These are phyloP conservation scores for Spinellus fusiger DNA, from an alignment of 192 early-diverging fungal genomes.

Conservation along the genomic window DNA sequence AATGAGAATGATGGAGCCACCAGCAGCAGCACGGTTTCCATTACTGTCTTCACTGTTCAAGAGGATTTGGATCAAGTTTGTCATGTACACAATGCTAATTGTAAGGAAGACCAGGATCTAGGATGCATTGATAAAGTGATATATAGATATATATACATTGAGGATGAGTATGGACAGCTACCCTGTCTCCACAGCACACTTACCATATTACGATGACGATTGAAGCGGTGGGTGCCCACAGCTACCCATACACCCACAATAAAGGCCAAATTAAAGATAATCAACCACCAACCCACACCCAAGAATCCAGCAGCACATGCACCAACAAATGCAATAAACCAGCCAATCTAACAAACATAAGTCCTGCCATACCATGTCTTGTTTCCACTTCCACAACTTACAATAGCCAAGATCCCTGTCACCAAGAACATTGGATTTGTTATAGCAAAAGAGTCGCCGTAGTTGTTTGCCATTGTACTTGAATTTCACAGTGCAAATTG, in stretches of 20 bases:
- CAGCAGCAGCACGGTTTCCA: slow-evolving; percentile 17
- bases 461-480: neutral
- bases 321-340: slow-evolving; percentile 27
- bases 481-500: neutral
- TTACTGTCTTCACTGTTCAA: neutral
- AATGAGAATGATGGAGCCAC: slow-evolving; percentile 23
- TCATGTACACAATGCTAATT: slow-evolving; percentile 20
- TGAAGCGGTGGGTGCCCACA: neutral
- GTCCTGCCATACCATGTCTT: too few relatives aligned
- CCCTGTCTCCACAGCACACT: neutral
- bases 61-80: neutral
- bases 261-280: slow-evolving; percentile 22
- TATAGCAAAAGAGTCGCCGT: slow-evolving; percentile 1
- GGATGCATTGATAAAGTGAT: neutral
- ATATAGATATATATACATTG: neutral
- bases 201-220: slow-evolving; percentile 7
- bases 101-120: slow-evolving; percentile 20
- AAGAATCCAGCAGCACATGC: slow-evolving; percentile 9
- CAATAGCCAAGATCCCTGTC: neutral
- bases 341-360: slow-evolving; percentile 18
- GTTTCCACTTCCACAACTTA: neutral
- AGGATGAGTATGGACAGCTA: neutral
- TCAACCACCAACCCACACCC: slow-evolving; percentile 25
- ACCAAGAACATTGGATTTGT: neutral
- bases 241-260: slow-evolving; percentile 5